Evolutionary conservation across 768 basidiomycete species (phyloP), one percentile per base, ranked within the genome.

Genomic region (Atractiella rhizophila): DNA sequence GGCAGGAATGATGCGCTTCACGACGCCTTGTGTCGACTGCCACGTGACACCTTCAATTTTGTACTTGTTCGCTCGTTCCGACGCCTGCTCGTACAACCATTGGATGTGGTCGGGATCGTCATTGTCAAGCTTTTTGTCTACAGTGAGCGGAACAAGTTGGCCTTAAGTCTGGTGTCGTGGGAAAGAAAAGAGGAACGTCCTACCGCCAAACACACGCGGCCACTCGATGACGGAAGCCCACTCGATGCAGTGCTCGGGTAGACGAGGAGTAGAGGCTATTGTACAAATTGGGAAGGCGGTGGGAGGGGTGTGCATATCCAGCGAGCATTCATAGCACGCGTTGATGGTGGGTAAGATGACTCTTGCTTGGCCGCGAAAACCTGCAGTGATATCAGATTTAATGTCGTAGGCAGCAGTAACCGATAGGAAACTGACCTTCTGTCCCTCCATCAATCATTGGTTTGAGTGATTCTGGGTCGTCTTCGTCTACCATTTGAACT

Each of bases 191-290:
- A n/a, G n/a, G n/a, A n/a, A n/a, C n/a, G n/a, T n/a, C n/a, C n/a
- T n/a, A n/a, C n/a, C n/a, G n/a, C n/a, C n/a, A n/a, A 78, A 74
- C 2, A 82, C 72, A 35, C 72, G 70, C n/a, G 91, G 88, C 91
- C 91, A 98, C 59, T 98, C 86, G 18, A 98, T 65, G 10, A 96
- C 91, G 29, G 81, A 86, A 0, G 91, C 91, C 91, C 91, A 98
- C 60, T 96, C 91, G 52, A 98, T 94, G 56, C 91, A 96, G 54
- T 98, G 91, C 54, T 98, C 91, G 1, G 91, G 91, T 19, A 94
- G 66, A 42, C 91, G 78, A 21, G 91, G 91, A 0, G 91, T 98
- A 56, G 96, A 96, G 43, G 91, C 88, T 50, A 98, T 96, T 5
- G 91, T 98, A 56, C 91, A 98, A 41, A 98, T 94, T 2, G 91